Evolutionary conservation across 2,329 filamentous ascomycete species (phyloP).

Genomic region (Coniosporium tulheliwenetii): DNA sequence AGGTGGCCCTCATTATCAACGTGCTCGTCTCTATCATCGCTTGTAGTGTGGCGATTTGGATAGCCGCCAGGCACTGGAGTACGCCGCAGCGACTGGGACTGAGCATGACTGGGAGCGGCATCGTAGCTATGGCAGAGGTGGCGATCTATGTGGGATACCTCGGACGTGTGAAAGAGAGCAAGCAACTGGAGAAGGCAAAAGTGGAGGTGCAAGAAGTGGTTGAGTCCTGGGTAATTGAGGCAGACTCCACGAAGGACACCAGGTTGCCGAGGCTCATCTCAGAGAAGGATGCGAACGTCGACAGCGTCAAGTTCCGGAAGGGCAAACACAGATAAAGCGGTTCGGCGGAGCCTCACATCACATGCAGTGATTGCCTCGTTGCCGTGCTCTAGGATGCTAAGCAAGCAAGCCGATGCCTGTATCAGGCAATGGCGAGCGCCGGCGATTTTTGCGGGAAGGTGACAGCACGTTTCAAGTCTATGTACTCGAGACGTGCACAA

Average conservation of each 20-base stretch:
- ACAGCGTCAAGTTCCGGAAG: constrained; percentile 23
- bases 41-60: constrained; percentile 61
- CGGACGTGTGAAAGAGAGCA: constrained; percentile 53
- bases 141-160: constrained; percentile 63
- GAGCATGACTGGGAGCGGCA: constrained; percentile 51
- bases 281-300: constrained; percentile 11
- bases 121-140: constrained; percentile 63
- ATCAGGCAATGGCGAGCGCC: too few species aligned
- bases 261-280: constrained; percentile 3
- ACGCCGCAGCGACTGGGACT: constrained; percentile 54
- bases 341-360: not conserved
- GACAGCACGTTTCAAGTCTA: too few species aligned
- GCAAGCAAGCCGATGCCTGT: too few species aligned
- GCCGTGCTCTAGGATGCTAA: too few species aligned
- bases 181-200: constrained; percentile 41
- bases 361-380: too few species aligned
- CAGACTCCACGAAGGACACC: constrained; percentile 5
- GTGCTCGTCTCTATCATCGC: constrained; percentile 76
- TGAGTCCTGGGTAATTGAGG: constrained; percentile 48
- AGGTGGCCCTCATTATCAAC: constrained; percentile 74
- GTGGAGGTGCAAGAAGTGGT: constrained; percentile 55
- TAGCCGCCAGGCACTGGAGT: constrained; percentile 63
- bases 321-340: constrained; percentile 24
- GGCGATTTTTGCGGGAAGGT: too few species aligned
- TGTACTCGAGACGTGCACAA: too few species aligned